Conservation (phyloP, 768 basidiomycete genomes). For the Termitomyces sp. region DNA sequence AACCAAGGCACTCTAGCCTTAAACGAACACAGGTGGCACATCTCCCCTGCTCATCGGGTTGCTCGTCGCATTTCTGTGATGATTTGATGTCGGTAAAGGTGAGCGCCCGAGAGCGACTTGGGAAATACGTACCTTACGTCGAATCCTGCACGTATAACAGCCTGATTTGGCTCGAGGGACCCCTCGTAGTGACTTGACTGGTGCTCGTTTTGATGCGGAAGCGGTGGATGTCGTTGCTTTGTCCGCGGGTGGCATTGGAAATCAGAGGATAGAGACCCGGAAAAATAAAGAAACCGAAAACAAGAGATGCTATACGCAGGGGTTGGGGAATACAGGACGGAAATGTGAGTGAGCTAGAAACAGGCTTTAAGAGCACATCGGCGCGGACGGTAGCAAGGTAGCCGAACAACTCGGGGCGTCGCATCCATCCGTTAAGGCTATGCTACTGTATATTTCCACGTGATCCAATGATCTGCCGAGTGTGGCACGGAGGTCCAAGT, state of each 20-base stretch:
- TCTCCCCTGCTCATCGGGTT: conserved; percentile 49
- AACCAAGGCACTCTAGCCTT: conserved; percentile 76
- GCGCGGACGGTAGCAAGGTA: background rate
- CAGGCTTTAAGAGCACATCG: conserved; percentile 4
- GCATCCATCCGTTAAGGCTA: background rate
- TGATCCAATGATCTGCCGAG: background rate
- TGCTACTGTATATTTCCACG: background rate
- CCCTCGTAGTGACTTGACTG: background rate
- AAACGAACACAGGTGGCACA: conserved; percentile 79
- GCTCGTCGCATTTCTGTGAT: conserved; percentile 79
- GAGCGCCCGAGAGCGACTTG: background rate
- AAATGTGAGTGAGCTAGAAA: background rate
- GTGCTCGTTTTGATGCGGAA: background rate
- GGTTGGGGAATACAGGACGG: background rate
- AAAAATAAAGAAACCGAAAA: background rate
- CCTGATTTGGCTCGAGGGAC: conserved; percentile 70
- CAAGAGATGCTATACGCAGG: background rate
- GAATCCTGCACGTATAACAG: conserved; percentile 84
- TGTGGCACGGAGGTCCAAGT: background rate
- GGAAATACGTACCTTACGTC: conserved; percentile 58
- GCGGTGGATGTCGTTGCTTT: background rate
- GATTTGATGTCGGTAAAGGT: conserved; percentile 10
- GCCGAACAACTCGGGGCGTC: background rate
- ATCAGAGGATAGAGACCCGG: background rate
- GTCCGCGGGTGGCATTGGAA: conserved; percentile 2